Evolutionary conservation across 2,329 filamentous ascomycete species (phyloP), one percentile per base, ranked within the genome.

Genomic region (Sclerotinia spermophila): DNA sequence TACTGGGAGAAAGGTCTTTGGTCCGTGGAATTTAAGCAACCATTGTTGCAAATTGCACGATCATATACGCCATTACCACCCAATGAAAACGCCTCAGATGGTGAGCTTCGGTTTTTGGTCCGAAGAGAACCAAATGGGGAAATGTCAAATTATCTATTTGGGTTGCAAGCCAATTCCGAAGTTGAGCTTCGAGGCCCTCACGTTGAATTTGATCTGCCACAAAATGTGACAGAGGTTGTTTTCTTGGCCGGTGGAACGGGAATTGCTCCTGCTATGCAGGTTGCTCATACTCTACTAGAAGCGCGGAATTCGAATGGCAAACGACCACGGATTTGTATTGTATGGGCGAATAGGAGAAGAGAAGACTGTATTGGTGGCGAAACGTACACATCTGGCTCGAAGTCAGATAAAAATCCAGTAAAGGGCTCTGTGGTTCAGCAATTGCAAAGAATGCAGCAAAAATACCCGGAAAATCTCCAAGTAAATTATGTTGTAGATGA

Each of bases 11-110:
- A 87, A 70, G 91, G 92, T 6, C 85, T 96, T 56, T 97, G 93
- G 91, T 94, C 91, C 73, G 90, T 98, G 45, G 92, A 97, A 82
- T 89, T 97, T 78, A 97, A 97, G 82, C 96, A 98, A 82, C 96
- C 96, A 2, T 90, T 97, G 79, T 82, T 98, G 71, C 94, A 97
- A 81, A 97, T 99, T 76, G 92, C 93, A 58, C 84, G 96, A 73
- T 90, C 93, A 71, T 99, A 99, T 81, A 98, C 96, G 5, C 94
- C 95, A 0, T 83, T 99, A 0, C 95, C 93, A 0, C 86, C 88
- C 0, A 21, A 71, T 45, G 69, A 72, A 35, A 69, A 73, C 11
- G 76, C 80, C 48, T 76, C 80, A 44, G 74, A 79, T 45, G 81
- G 84, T 55, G 79, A 82, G 2, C 77, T 97, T 69, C 85, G 91